Conservation (phyloP, 345 rosid species). For the Camelina neglecta region DNA sequence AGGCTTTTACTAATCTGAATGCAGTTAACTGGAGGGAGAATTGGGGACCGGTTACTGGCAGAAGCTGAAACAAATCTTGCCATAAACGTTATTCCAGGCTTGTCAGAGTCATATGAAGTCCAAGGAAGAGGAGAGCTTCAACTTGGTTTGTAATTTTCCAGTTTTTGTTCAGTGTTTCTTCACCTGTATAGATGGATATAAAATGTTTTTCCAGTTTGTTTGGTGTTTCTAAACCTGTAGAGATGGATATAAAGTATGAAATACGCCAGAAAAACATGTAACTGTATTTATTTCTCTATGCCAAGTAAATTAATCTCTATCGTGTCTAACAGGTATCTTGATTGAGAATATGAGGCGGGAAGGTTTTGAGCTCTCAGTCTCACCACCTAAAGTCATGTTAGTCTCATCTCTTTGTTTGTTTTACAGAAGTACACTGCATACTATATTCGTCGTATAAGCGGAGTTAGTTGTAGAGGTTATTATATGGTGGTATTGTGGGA, state of each 20-base stretch:
- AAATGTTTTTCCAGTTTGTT: constrained; percentile 26
- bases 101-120: constrained; percentile 90
- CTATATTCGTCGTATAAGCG: neutral
- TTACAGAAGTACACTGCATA: constrained; percentile 1
- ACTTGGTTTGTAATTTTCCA: constrained; percentile 67
- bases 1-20: constrained; percentile 35
- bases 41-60: constrained; percentile 85
- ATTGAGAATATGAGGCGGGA: constrained; percentile 99
- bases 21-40: constrained; percentile 92
- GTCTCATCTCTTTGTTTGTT: constrained; percentile 40
- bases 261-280: constrained; percentile 7
- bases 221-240: constrained; percentile 23
- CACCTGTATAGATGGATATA: constrained; percentile 13
- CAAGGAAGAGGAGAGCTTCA: constrained; percentile 99
- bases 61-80: constrained; percentile 99
- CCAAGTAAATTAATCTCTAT: constrained; percentile 29
- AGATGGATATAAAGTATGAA: neutral
- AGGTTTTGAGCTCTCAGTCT: constrained; percentile 94
- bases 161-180: constrained; percentile 26
- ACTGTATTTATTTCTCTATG: constrained; percentile 19
- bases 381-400: constrained; percentile 99
- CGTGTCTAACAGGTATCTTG: constrained; percentile 70
- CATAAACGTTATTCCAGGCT: constrained; percentile 86
- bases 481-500: neutral
- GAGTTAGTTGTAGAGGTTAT: constrained; percentile 8